Conservation (phyloP, 345 rosid species). For the Bretschneidera sinensis region DNA sequence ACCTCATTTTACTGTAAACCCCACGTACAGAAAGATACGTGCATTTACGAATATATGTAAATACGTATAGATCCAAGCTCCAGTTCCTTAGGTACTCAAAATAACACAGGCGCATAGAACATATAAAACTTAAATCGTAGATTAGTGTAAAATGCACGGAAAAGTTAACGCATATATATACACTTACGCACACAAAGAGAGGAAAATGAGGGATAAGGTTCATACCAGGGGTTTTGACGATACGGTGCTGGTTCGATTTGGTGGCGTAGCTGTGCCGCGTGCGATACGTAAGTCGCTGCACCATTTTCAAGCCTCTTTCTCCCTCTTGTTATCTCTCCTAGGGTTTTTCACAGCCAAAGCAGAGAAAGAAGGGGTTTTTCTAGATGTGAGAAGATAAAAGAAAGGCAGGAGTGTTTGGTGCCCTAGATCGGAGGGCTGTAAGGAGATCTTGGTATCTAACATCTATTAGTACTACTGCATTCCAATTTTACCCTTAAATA, state of each 20-base stretch:
- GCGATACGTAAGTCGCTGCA: conserved; percentile 88
- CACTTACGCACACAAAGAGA: neutral
- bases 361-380: neutral
- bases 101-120: too few species aligned
- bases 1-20: neutral
- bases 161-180: too few species aligned
- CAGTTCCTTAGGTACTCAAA: too few species aligned
- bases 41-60: neutral
- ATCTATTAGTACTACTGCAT: too few species aligned
- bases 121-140: too few species aligned
- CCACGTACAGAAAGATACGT: neutral
- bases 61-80: neutral
- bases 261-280: conserved; percentile 94
- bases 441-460: neutral
- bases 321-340: conserved; percentile 14
- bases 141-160: neutral
- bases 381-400: neutral
- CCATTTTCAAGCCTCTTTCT: conserved; percentile 43
- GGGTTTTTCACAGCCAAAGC: conserved; percentile 34
- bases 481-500: too few species aligned
- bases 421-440: conserved; percentile 50
- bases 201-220: neutral
- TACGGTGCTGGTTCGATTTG: conserved; percentile 85
- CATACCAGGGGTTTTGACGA: conserved; percentile 88
- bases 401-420: neutral